Base-by-base conservation (phyloP, 257 asterid genomes). In the Solanum etuberosum region DNA sequence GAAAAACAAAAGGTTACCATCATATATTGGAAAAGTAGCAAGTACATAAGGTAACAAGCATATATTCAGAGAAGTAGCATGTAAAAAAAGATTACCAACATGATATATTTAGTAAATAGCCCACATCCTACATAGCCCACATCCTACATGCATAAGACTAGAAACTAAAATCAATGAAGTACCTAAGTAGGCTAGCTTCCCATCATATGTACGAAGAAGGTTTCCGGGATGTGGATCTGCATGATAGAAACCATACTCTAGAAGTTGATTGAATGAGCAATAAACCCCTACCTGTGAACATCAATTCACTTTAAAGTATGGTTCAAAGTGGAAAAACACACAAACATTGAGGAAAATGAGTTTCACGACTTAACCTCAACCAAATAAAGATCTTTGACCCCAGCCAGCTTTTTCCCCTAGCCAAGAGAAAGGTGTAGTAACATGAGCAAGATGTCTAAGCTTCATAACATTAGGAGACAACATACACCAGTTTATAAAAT, bases 201-300 rank as follows among this genome's bases (percentile, higher is more conserved):
- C 98, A 86, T 97, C 99, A 89, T 91, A 90, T 80, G 99, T 97
- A 84, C 98, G 98, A 76, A 97, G 94, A 46, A 97, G 92, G 93
- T 95, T 97, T 88, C 99, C 99, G 89, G 98, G 98, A 92, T 97
- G 99, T 84, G 99, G 99, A 95, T 97, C 99, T 86, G 99, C 99
- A 85, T 97, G 99, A 90, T 97, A 97, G 92, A 97, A 97, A 46
- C 99, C 99, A 91, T 67, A 88, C 92, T 95, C 98, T 80, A 97
- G 93, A 92, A 97, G 99, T 92, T 97, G 99, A 92, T 95, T 97
- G 91, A 95, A 97, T 21, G 99, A 97, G 89, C 99, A 97, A 91
- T 97, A 97, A 83, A 97, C 99, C 88, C 99, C 99, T 81, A 97
- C 96, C 98, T 97, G 94, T 83, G 88, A 34, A 87, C 31, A 86